These are phyloP conservation scores for Moricandia moricandioides DNA, from an alignment of 345 rosid genomes.

Conservation along the genomic window DNA sequence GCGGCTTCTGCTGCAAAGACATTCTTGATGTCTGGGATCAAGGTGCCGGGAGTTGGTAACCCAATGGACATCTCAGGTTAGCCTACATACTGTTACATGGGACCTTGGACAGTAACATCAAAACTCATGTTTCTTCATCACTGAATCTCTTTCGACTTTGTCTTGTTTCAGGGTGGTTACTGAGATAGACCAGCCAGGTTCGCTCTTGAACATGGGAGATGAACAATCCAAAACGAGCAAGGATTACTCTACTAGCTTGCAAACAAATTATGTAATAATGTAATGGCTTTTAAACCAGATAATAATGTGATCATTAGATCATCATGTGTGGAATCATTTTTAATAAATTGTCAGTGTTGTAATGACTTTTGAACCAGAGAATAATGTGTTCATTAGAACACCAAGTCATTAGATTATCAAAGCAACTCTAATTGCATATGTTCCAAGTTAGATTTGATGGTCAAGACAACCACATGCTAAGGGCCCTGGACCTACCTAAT, in stretches of 20 bases:
- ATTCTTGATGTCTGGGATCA: slow-evolving; percentile 95
- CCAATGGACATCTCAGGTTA: slow-evolving; percentile 95
- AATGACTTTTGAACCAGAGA: neutral
- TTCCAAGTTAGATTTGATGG: neutral
- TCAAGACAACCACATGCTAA: neutral
- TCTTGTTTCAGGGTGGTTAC: slow-evolving; percentile 31
- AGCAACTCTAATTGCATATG: neutral
- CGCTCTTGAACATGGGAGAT: neutral
- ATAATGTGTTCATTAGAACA: neutral
- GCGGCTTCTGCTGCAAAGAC: slow-evolving; percentile 91
- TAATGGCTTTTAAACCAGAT: slow-evolving; percentile 21
- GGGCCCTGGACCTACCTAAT: neutral
- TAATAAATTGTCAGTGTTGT: neutral
- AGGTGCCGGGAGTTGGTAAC: slow-evolving; percentile 72
- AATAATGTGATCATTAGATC: slow-evolving; percentile 12
- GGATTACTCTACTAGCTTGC: slow-evolving; percentile 12
- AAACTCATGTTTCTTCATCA: slow-evolving; percentile 15
- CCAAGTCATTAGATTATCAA: neutral
- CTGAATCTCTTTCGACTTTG: neutral
- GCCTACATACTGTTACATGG: neutral
- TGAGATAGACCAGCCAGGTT: slow-evolving; percentile 2
- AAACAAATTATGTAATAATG: slow-evolving; percentile 3
- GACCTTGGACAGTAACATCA: neutral
- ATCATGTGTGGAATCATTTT: neutral
- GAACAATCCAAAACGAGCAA: neutral